Evolutionary conservation across 2,329 filamentous ascomycete genomes (phyloP).

Genomic region (Claviceps arundinis): DNA sequence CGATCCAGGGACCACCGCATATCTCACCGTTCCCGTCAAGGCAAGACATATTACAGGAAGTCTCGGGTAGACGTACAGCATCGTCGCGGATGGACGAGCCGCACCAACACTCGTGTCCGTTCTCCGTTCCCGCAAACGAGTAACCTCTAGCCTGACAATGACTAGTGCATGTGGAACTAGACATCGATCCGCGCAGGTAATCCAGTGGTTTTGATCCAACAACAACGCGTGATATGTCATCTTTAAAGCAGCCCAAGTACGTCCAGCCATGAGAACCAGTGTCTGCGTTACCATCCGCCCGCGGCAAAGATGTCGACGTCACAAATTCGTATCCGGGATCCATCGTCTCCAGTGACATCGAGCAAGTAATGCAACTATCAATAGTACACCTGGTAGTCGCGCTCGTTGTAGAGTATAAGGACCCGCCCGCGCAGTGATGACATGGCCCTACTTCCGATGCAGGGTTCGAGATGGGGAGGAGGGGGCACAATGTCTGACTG

Average conservation of each 20-base stretch:
- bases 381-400: not conserved
- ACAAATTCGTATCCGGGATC: not conserved
- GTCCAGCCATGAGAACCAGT: conserved; percentile 11
- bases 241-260: conserved; percentile 20
- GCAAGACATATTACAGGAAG: conserved; percentile 12
- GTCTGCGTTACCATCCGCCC: not conserved
- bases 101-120: conserved; percentile 39
- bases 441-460: conserved; percentile 10
- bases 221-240: conserved; percentile 12
- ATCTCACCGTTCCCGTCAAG: conserved; percentile 7
- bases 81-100: conserved; percentile 16
- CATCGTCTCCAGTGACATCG: not conserved
- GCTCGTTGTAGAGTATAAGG: conserved; percentile 12
- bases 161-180: conserved; percentile 32
- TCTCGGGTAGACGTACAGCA: conserved; percentile 12
- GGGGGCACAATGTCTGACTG: not conserved
- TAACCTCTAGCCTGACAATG: conserved; percentile 30
- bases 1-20: conserved; percentile 16
- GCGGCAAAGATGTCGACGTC: not conserved
- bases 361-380: not conserved
- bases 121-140: conserved; percentile 35
- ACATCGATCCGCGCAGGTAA: conserved; percentile 26
- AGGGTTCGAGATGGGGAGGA: not conserved
- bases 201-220: conserved; percentile 13
- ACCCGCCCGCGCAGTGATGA: conserved; percentile 17